Evolutionary conservation across 371 early-diverging fungal species (phyloP), one percentile per base, ranked within the genome.

Genomic region (Mortierella sp.): DNA sequence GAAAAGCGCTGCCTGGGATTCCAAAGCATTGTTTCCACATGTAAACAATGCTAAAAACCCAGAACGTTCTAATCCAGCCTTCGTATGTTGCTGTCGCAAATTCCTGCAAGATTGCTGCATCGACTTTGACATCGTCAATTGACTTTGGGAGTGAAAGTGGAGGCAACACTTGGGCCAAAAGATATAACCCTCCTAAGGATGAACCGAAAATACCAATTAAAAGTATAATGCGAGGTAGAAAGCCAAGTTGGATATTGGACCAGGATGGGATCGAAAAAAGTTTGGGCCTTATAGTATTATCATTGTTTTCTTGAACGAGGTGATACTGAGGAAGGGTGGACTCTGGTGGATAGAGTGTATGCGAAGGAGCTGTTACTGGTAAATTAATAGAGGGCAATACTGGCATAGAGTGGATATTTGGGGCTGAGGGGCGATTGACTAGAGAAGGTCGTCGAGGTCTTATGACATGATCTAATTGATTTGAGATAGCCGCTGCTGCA

Each of bases 21-120:
- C 82, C 81, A 64, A 83, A 83, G 37, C 82, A 70, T 40, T 83
- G 83, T 22, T 83, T 83, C 81, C 83, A 83, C 34, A 83, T 76
- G 49, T 83, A 83, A 7, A 83, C 82, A 15, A 66, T 61, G 26
- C 73, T 70, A 34, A 83, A 82, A n/a, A 81, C 83, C 71, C 72
- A 69, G 35, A 83, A 72, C 2, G 82, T 83, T 55, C 82, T 69
- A 5, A 73, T 54, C 75, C 80, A 83, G 17, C 83, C 83, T 47
- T 82, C 69, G 26, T 71, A 81, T 15, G 76, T 70, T 9, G 71
- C 82, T 12, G 76, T 81, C 6, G 83, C 81, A 64, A 81, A 83
- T 47, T 82, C 68, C 29, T 83, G 69, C 31, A 83, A 59, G 45
- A 80, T 74, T 6, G 54, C 65, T 23, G 83, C 82, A 68, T 81